Evolutionary conservation across 75 land plant genomes (phyloP).

Genomic region (Cupressus sempervirens): DNA sequence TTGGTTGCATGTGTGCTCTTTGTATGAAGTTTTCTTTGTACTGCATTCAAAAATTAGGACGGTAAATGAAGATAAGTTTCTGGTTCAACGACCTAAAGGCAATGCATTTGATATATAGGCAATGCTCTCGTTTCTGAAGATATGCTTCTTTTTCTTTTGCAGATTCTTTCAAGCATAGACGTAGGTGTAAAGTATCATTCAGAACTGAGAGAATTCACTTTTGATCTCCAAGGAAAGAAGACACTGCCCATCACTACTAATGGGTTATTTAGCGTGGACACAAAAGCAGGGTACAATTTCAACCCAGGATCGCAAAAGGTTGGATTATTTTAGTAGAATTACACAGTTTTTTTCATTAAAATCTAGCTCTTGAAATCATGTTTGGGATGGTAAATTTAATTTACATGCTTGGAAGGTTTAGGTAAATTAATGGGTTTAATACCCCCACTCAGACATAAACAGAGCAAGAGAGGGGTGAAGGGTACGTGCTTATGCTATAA

Average conservation of each 20-base stretch:
- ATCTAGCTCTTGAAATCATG: neutral
- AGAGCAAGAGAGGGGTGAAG: neutral
- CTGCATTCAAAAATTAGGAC: neutral
- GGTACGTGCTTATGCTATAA: neutral
- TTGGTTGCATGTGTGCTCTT: neutral
- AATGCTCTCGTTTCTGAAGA: neutral
- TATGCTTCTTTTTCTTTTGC: slow-evolving; percentile 16
- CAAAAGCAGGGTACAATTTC: slow-evolving; percentile 43
- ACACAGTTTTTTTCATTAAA: neutral
- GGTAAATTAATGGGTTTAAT: neutral
- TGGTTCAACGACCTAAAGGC: neutral
- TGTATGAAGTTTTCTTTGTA: neutral
- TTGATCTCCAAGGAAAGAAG: slow-evolving; percentile 46
- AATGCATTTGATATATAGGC: neutral
- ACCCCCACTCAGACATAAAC: neutral
- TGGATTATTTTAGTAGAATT: neutral
- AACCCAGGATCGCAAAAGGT: slow-evolving; percentile 43
- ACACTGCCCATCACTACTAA: slow-evolving; percentile 39
- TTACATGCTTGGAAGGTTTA: neutral
- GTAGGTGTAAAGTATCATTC: slow-evolving; percentile 45
- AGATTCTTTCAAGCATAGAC: slow-evolving; percentile 41
- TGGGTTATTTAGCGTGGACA: slow-evolving; percentile 39
- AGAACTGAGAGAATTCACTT: slow-evolving; percentile 32
- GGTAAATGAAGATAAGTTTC: neutral
- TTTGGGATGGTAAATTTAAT: neutral